phyloP scores from a whole-genome alignment of 2,329 filamentous ascomycete genomes.

The Grosmannia penicillata region DNA sequence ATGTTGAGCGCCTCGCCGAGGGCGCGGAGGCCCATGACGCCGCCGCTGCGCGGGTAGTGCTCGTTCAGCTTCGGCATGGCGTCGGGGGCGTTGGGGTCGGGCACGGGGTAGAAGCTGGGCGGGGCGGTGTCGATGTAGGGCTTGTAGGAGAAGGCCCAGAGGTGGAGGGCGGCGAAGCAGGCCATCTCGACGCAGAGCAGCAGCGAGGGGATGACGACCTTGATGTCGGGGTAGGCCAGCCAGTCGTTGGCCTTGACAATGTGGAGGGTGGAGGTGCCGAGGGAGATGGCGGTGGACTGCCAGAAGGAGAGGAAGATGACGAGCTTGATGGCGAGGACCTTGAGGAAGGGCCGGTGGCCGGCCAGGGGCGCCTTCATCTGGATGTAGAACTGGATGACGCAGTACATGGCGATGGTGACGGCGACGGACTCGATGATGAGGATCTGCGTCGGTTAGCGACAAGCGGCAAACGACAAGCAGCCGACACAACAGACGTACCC shows the following conservation, averaged over 20 bases:
- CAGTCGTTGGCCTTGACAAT: slow-evolving; percentile 45
- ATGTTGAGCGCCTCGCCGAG: slow-evolving; percentile 60
- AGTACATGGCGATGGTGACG: slow-evolving; percentile 78
- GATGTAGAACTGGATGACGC: slow-evolving; percentile 73
- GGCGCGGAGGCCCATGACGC: slow-evolving; percentile 49
- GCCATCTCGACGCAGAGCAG: slow-evolving; percentile 78
- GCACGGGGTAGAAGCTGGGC: slow-evolving; percentile 29
- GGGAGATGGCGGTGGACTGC: slow-evolving; percentile 46
- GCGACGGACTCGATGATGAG: slow-evolving; percentile 55
- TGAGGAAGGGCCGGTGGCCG: slow-evolving; percentile 59
- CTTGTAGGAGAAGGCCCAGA: slow-evolving; percentile 69
- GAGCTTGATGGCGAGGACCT: slow-evolving; percentile 75
- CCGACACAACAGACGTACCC: slow-evolving; percentile 34
- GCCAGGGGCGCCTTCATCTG: slow-evolving; percentile 56
- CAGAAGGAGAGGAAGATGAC: slow-evolving; percentile 88
- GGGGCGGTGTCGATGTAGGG: slow-evolving; percentile 42
- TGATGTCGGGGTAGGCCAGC: slow-evolving; percentile 60
- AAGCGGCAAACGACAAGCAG: background rate
- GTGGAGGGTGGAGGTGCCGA: slow-evolving; percentile 42
- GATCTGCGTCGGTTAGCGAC: slow-evolving; percentile 23
- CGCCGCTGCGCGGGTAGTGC: slow-evolving; percentile 41
- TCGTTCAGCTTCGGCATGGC: slow-evolving; percentile 26
- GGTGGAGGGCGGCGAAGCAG: slow-evolving; percentile 60
- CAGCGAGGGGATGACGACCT: slow-evolving; percentile 64
- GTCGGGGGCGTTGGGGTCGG: slow-evolving; percentile 25